Evolutionary conservation across 2,329 filamentous ascomycete species (phyloP).

Genomic region (Neofusicoccum kwambonambiense): DNA sequence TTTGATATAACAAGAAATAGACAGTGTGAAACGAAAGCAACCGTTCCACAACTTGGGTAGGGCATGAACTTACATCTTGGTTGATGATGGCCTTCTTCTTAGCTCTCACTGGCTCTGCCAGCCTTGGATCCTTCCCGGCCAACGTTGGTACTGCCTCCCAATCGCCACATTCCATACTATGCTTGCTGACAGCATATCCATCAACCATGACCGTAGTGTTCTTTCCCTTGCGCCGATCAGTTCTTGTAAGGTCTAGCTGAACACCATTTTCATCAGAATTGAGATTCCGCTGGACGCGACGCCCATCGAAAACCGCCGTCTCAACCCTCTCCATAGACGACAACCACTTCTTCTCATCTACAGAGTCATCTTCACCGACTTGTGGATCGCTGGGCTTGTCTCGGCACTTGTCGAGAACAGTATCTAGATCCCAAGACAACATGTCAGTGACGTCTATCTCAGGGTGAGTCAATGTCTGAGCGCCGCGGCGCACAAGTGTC

Average conservation of each 20-base stretch:
- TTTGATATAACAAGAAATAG: slow-evolving; percentile 20
- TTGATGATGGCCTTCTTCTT: slow-evolving; percentile 50
- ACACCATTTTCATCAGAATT: slow-evolving; percentile 17
- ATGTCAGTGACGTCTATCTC: slow-evolving; percentile 57
- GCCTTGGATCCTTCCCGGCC: slow-evolving; percentile 54
- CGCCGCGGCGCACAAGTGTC: slow-evolving; percentile 54
- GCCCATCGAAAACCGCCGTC: slow-evolving; percentile 58
- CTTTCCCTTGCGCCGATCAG: slow-evolving; percentile 55
- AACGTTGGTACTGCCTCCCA: slow-evolving; percentile 60
- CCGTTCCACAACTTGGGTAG: too few relatives aligned
- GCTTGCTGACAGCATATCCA: slow-evolving; percentile 57
- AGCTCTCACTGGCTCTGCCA: slow-evolving; percentile 49
- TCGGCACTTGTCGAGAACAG: slow-evolving; percentile 54
- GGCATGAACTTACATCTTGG: slow-evolving; percentile 31
- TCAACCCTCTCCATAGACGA: slow-evolving; percentile 57
- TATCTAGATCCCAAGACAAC: slow-evolving; percentile 57
- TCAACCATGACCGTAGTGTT: slow-evolving; percentile 58
- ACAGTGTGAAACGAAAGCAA: too few relatives aligned
- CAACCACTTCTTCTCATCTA: slow-evolving; percentile 57
- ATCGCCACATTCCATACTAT: slow-evolving; percentile 51
- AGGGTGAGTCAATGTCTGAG: slow-evolving; percentile 52
- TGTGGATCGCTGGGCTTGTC: slow-evolving; percentile 49
- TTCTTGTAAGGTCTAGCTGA: slow-evolving; percentile 34
- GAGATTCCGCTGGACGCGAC: slow-evolving; percentile 44
- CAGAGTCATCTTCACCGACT: slow-evolving; percentile 31